Percentiles rank a stretch among this genome's conserved stretches.
Conservation (phyloP, 805 yeast genomes). For the Saccharomycopsis sp. region DNA sequence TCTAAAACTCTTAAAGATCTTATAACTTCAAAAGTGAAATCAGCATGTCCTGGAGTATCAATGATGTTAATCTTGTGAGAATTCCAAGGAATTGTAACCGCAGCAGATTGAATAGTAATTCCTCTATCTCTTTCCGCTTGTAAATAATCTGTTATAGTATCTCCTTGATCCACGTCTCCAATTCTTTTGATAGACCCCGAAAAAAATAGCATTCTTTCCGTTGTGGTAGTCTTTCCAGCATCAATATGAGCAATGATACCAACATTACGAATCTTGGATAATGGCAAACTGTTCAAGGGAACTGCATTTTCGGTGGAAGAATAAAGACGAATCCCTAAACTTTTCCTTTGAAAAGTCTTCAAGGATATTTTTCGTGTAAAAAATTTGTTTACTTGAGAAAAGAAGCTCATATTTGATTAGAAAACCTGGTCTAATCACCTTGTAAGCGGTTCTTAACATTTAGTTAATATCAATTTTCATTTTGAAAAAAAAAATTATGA, state of each 20-base stretch:
- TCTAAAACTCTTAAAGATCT: constrained; percentile 84
- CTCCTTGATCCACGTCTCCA: constrained; percentile 95
- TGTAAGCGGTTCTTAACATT: no score
- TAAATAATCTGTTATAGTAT: constrained; percentile 87
- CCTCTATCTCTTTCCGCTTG: constrained; percentile 90
- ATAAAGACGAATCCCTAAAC: neutral
- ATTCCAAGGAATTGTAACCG: constrained; percentile 85
- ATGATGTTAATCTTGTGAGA: constrained; percentile 64
- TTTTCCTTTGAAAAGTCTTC: no score
- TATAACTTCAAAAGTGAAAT: constrained; percentile 89
- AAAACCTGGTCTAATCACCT: no score
- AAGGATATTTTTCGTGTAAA: no score
- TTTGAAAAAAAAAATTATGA: no score
- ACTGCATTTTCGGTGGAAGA: no score
- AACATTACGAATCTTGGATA: constrained; percentile 58
- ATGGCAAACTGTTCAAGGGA: no score
- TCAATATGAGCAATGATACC: constrained; percentile 99
- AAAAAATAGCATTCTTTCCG: constrained; percentile 89
- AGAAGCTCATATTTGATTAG: no score
- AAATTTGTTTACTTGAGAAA: no score
- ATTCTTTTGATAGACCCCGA: constrained; percentile 70
- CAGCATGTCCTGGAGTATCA: constrained; percentile 98
- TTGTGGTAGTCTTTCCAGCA: constrained; percentile 97
- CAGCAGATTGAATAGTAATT: constrained; percentile 94
- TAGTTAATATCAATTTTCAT: no score